Evolutionary conservation across 1,139 yeast species (phyloP).

Genomic region (Pichia sp.): DNA sequence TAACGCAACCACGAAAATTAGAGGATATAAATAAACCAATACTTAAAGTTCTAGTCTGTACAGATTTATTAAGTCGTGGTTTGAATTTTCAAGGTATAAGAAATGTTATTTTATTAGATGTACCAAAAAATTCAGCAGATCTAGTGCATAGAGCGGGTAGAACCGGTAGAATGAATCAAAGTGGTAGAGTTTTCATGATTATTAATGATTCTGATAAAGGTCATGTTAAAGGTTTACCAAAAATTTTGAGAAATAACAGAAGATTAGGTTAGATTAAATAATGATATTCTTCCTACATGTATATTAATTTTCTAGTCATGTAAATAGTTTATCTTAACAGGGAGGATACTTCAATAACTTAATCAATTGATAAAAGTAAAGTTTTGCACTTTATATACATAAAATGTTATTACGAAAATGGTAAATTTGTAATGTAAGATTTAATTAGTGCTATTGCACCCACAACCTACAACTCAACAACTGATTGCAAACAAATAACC

Average conservation of each 20-base stretch:
- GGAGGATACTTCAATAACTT: too few relatives aligned
- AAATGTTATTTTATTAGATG: constrained; percentile 77
- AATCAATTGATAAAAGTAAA: too few relatives aligned
- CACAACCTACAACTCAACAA: too few relatives aligned
- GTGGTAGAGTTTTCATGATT: constrained; percentile 81
- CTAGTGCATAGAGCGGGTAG: constrained; percentile 89
- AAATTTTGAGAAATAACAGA: constrained; percentile 53
- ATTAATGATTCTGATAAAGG: constrained; percentile 63
- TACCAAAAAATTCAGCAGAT: constrained; percentile 81
- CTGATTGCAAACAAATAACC: too few relatives aligned
- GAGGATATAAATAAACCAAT: constrained; percentile 29
- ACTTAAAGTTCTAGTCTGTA: constrained; percentile 70
- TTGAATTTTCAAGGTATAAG: constrained; percentile 77
- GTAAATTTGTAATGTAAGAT: too few relatives aligned
- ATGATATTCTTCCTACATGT: too few relatives aligned
- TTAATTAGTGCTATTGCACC: too few relatives aligned
- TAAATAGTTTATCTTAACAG: not conserved
- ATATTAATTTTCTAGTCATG: not conserved
- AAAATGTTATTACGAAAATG: too few relatives aligned
- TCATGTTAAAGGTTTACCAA: constrained; percentile 83
- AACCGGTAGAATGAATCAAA: constrained; percentile 87
- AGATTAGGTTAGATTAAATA: constrained; percentile 22
- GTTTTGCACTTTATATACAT: too few relatives aligned
- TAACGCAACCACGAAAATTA: constrained; percentile 47
- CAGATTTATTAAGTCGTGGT: constrained; percentile 88